Conservation (phyloP, 1,284 basidiomycete genomes). For the Austroboletus novae-zelandiae region DNA sequence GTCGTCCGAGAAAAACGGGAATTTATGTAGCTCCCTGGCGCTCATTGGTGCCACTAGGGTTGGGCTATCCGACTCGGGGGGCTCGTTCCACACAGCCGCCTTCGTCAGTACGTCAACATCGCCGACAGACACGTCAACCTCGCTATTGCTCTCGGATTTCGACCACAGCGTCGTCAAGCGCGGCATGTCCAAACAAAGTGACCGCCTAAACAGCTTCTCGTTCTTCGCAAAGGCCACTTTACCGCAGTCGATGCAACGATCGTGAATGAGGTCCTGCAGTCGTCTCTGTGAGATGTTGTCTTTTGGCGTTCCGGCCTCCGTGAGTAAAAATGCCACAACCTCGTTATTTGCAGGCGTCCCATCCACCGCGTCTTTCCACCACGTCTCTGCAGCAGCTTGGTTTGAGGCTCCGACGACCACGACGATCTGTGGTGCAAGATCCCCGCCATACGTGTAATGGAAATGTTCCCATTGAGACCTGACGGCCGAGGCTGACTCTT, state of each 20-base stretch:
- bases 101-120: slow-evolving; percentile 19
- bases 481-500: slow-evolving; percentile 1
- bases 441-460: slow-evolving; percentile 22
- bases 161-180: slow-evolving; percentile 9
- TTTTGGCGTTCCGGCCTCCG: background rate
- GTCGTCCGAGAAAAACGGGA: too few species aligned
- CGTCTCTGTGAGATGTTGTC: background rate
- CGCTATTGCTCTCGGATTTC: slow-evolving; percentile 6
- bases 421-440: slow-evolving; percentile 26
- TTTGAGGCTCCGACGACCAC: slow-evolving; percentile 17
- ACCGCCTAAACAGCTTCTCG: slow-evolving; percentile 16
- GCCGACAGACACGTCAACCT: background rate
- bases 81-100: slow-evolving; percentile 17
- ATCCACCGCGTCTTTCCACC: slow-evolving; percentile 16
- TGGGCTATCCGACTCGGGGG: background rate
- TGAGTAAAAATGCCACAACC: slow-evolving; percentile 9
- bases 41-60: background rate
- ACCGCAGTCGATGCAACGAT: slow-evolving; percentile 22
- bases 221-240: slow-evolving; percentile 7
- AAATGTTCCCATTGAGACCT: slow-evolving; percentile 28
- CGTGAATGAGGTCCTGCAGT: slow-evolving; percentile 16
- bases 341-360: slow-evolving; percentile 3
- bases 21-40: background rate
- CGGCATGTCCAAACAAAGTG: slow-evolving; percentile 14
- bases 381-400: slow-evolving; percentile 17